phyloP scores from a whole-genome alignment of 345 rosid genomes.

The Microthlaspi erraticum region DNA sequence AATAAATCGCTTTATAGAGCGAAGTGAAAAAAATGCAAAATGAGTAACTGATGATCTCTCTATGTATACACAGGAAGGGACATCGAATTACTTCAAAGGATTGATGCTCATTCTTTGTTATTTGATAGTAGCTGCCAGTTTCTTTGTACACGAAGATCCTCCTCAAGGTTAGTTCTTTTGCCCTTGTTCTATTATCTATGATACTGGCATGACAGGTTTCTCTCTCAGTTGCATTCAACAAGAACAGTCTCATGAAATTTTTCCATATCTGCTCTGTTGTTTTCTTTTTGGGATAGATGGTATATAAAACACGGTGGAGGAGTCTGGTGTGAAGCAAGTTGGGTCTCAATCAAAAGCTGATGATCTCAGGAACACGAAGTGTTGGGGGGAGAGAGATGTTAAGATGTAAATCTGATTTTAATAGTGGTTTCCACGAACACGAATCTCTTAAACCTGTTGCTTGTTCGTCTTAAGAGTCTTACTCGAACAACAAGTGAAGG shows the following conservation, averaged over 20 bases:
- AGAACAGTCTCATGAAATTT: background rate
- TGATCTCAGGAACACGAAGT: conserved; percentile 40
- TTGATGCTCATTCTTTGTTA: conserved; percentile 88
- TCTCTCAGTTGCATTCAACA: background rate
- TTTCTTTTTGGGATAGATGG: conserved; percentile 31
- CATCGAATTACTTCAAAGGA: conserved; percentile 87
- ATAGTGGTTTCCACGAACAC: conserved; percentile 32
- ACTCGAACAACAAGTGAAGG: conserved; percentile 37
- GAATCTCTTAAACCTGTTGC: conserved; percentile 12
- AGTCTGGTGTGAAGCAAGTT: conserved; percentile 40
- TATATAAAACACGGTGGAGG: conserved; percentile 27
- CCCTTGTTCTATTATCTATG: background rate
- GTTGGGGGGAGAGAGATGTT: conserved; percentile 31
- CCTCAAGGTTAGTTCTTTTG: conserved; percentile 40
- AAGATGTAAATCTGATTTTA: conserved; percentile 35
- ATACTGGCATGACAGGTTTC: background rate
- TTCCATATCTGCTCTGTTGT: background rate
- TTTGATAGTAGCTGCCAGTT: conserved; percentile 80
- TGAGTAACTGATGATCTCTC: conserved; percentile 11
- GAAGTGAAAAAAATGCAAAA: background rate
- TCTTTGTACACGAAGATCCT: conserved; percentile 81
- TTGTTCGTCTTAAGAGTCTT: background rate
- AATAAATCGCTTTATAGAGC: background rate
- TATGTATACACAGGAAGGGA: conserved; percentile 65
- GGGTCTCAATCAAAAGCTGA: conserved; percentile 30